Conservation (phyloP, 2,329 filamentous ascomycete genomes). For the Hymenoscyphus infarciens region DNA sequence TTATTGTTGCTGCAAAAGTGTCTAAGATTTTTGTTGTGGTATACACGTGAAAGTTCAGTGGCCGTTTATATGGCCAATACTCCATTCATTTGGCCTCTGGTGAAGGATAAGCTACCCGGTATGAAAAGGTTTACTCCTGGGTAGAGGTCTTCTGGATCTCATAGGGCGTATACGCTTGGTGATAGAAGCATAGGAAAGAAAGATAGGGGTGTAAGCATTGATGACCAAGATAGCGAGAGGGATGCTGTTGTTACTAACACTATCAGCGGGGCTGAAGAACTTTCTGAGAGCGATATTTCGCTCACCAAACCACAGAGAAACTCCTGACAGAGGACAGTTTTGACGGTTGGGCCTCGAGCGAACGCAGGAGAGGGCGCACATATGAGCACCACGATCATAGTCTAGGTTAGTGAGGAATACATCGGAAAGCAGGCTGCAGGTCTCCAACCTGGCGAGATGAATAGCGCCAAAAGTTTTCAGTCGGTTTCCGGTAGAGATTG, state of each 20-base stretch:
- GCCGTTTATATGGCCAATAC: constrained; percentile 52
- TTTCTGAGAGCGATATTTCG: neutral
- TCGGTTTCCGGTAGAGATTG: neutral
- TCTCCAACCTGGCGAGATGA: neutral
- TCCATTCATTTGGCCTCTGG: constrained; percentile 44
- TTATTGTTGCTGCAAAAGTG: constrained; percentile 46
- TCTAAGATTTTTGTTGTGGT: constrained; percentile 48
- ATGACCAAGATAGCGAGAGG: neutral
- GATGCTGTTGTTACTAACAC: constrained; percentile 3
- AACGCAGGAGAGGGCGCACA: neutral
- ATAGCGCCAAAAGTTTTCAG: neutral
- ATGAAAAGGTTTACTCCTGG: constrained; percentile 13
- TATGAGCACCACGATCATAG: constrained; percentile 10
- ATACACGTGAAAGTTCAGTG: constrained; percentile 48
- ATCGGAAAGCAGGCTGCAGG: neutral
- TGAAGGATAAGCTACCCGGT: constrained; percentile 16
- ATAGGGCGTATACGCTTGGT: neutral
- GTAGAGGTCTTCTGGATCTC: neutral
- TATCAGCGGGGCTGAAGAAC: constrained; percentile 1
- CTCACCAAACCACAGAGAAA: neutral
- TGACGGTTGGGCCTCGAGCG: neutral
- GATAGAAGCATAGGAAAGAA: neutral
- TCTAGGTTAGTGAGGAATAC: constrained; percentile 8
- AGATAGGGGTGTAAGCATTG: neutral
- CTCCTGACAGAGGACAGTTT: neutral